These are phyloP conservation scores for Babesia caballi DNA, from an alignment of 169 alveolate species.

Conservation along the genomic window DNA sequence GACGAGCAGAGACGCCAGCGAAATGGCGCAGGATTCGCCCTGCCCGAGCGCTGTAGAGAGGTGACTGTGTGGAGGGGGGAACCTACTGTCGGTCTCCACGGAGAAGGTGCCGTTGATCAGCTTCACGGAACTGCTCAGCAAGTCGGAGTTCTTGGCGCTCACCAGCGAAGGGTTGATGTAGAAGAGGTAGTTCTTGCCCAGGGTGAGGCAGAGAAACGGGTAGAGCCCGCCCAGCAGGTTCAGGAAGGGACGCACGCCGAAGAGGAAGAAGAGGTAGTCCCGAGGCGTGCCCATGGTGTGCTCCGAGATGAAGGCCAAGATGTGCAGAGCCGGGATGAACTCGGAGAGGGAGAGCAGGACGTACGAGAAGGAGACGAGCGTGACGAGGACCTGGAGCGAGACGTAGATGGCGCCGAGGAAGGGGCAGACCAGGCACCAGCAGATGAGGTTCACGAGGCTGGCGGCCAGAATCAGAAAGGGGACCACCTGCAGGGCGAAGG, in stretches of 20 bases:
- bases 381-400: conserved; percentile 10
- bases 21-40: conserved; percentile 47
- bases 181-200: conserved; percentile 50
- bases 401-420: conserved; percentile 28
- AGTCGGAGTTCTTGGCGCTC: conserved; percentile 13
- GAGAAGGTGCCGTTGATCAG: conserved; percentile 34
- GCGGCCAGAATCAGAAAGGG: conserved; percentile 17
- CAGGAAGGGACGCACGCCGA: conserved; percentile 49
- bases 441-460: conserved; percentile 28
- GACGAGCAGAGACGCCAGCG: conserved; percentile 47
- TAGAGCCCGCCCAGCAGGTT: conserved; percentile 44
- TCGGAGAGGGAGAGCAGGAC: conserved; percentile 30
- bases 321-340: conserved; percentile 25
- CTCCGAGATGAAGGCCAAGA: conserved; percentile 32
- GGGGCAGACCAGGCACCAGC: conserved; percentile 57
- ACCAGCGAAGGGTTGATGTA: conserved; percentile 60
- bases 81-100: conserved; percentile 5
- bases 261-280: conserved; percentile 42
- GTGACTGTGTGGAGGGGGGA: background rate
- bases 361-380: conserved; percentile 30
- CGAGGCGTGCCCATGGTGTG: conserved; percentile 49
- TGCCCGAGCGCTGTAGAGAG: background rate
- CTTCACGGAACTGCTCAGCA: conserved; percentile 29
- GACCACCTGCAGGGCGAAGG: background rate
- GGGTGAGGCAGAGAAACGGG: conserved; percentile 58